Conservation (phyloP, 164 flowering plant species). For the Litsea cubeba region DNA sequence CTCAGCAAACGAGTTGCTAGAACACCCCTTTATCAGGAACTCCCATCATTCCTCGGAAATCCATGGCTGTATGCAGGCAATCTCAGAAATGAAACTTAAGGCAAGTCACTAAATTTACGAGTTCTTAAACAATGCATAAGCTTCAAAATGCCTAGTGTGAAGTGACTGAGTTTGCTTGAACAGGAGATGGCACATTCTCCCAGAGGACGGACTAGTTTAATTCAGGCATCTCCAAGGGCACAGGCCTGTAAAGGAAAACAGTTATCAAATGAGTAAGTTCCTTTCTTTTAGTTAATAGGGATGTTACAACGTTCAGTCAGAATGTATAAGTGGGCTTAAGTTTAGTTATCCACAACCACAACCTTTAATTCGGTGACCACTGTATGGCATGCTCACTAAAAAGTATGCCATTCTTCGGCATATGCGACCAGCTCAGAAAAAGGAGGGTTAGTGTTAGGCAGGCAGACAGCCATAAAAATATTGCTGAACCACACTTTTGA, state of each 20-base stretch:
- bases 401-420: too few species aligned
- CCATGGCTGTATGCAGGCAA: constrained; percentile 13
- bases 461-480: too few species aligned
- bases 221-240: constrained; percentile 5
- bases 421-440: too few species aligned
- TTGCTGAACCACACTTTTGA: too few species aligned
- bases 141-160: background rate
- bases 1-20: constrained; percentile 56
- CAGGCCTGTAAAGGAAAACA: constrained; percentile 13
- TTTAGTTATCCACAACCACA: too few species aligned
- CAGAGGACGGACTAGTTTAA: constrained; percentile 16
- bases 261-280: constrained; percentile 12
- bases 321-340: too few species aligned
- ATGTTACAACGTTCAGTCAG: background rate
- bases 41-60: constrained; percentile 35
- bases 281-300: background rate
- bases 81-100: constrained; percentile 22
- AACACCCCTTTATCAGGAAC: constrained; percentile 59
- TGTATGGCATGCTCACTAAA: too few species aligned
- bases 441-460: too few species aligned
- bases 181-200: constrained; percentile 22
- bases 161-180: background rate
- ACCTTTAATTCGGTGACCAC: too few species aligned
- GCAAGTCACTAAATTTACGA: constrained; percentile 11
- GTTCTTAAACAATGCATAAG: background rate